Conservation (phyloP, 2,329 filamentous ascomycete species). For the Exophiala dermatitidis region DNA sequence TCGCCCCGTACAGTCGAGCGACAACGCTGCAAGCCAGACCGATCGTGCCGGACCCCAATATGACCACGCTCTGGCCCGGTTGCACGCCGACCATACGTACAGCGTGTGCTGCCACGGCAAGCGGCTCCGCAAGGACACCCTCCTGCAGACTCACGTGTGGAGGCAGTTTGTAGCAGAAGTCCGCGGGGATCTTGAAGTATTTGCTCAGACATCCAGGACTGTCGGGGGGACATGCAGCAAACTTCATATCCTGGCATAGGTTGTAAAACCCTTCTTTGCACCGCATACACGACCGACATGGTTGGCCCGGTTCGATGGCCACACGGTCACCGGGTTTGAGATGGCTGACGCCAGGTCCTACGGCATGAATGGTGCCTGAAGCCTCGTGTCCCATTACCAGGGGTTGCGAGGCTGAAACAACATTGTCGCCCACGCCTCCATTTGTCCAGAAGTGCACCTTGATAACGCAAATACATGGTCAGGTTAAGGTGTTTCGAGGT, state of each 20-base stretch:
- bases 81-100: slow-evolving; percentile 36
- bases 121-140: slow-evolving; percentile 43
- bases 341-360: slow-evolving; percentile 27
- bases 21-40: slow-evolving; percentile 54
- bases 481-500: background rate
- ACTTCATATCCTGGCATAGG: slow-evolving; percentile 36
- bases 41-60: slow-evolving; percentile 43
- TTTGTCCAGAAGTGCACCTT: slow-evolving; percentile 38
- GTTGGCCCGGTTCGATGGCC: slow-evolving; percentile 34
- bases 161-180: slow-evolving; percentile 38
- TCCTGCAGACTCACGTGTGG: slow-evolving; percentile 35
- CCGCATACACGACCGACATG: slow-evolving; percentile 32
- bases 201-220: slow-evolving; percentile 35
- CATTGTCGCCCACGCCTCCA: slow-evolving; percentile 31
- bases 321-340: slow-evolving; percentile 31
- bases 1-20: slow-evolving; percentile 54
- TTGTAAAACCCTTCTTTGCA: slow-evolving; percentile 39
- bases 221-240: slow-evolving; percentile 37
- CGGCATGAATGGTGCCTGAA: slow-evolving; percentile 28
- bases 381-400: slow-evolving; percentile 35
- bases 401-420: slow-evolving; percentile 28
- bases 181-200: slow-evolving; percentile 35
- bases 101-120: slow-evolving; percentile 43
- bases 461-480: background rate
- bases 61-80: slow-evolving; percentile 36